Conservation (phyloP, 257 asterid species). For the Craterostigma plantagineum region DNA sequence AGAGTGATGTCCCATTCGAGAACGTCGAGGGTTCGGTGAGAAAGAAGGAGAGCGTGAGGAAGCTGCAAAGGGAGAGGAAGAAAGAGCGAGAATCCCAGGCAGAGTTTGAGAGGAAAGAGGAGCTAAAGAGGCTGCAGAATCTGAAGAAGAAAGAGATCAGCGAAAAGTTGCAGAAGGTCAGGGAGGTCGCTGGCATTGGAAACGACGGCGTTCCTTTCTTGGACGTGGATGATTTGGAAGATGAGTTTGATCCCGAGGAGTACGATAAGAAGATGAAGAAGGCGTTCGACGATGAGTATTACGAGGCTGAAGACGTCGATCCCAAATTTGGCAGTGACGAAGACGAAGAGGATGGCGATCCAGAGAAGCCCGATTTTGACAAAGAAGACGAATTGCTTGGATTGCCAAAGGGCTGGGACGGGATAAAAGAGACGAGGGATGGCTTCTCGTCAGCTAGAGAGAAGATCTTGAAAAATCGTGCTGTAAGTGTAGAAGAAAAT, state of each 20-base stretch:
- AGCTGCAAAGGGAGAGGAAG: constrained; percentile 75
- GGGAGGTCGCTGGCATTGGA: constrained; percentile 60
- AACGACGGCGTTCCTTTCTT: constrained; percentile 23
- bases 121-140: constrained; percentile 72
- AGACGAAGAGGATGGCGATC: constrained; percentile 24
- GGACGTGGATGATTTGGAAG: constrained; percentile 55
- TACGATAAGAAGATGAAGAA: constrained; percentile 67
- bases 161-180: constrained; percentile 67
- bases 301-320: constrained; percentile 44
- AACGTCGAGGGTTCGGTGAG: constrained; percentile 78
- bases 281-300: constrained; percentile 46
- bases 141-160: constrained; percentile 69
- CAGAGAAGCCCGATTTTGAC: constrained; percentile 64
- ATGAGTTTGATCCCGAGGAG: constrained; percentile 58
- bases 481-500: constrained; percentile 9
- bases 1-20: constrained; percentile 63
- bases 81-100: constrained; percentile 57
- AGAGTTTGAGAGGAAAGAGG: constrained; percentile 58
- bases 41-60: constrained; percentile 50
- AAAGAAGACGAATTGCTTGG: constrained; percentile 83
- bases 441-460: constrained; percentile 33
- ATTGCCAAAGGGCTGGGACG: constrained; percentile 53
- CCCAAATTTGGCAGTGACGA: constrained; percentile 16
- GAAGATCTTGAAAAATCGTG: constrained; percentile 20
- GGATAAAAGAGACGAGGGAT: constrained; percentile 15